Evolutionary conservation across 2,329 filamentous ascomycete genomes (phyloP).

Genomic region (Alternaria dauci): DNA sequence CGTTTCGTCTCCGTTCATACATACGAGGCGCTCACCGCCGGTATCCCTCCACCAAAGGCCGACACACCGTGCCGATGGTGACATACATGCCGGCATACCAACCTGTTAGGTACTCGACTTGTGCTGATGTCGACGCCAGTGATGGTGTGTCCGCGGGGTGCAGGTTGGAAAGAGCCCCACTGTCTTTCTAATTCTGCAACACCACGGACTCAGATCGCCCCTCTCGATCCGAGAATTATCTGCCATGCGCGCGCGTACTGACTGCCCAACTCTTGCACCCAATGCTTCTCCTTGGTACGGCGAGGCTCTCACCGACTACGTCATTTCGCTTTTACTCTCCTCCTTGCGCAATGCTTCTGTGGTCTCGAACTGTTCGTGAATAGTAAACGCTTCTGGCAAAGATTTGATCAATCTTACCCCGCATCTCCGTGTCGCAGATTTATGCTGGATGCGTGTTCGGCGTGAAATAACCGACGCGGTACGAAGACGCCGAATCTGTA

Average conservation of each 20-base stretch:
- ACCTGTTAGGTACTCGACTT: neutral
- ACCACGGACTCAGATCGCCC: constrained; percentile 7
- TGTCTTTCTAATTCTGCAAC: constrained; percentile 12
- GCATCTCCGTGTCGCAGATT: neutral
- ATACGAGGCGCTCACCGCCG: constrained; percentile 23
- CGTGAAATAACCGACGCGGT: constrained; percentile 2
- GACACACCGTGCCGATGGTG: constrained; percentile 3
- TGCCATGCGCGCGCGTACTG: constrained; percentile 8
- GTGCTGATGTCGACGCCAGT: constrained; percentile 3
- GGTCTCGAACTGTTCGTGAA: neutral
- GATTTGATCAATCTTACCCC: constrained; percentile 4
- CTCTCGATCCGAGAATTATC: constrained; percentile 5
- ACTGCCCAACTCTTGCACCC: neutral
- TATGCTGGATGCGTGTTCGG: constrained; percentile 1
- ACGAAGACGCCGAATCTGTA: neutral
- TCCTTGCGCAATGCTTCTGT: neutral
- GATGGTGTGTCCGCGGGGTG: constrained; percentile 9
- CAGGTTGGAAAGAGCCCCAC: constrained; percentile 13
- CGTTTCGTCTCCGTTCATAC: constrained; percentile 6
- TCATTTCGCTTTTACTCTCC: constrained; percentile 12
- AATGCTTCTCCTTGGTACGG: constrained; percentile 9
- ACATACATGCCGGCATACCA: constrained; percentile 9
- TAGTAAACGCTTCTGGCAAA: neutral
- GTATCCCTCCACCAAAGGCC: constrained; percentile 6
- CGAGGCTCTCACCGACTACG: constrained; percentile 36